Evolutionary conservation across 2,329 filamentous ascomycete genomes (phyloP).

Genomic region (Scytalidium sp.): DNA sequence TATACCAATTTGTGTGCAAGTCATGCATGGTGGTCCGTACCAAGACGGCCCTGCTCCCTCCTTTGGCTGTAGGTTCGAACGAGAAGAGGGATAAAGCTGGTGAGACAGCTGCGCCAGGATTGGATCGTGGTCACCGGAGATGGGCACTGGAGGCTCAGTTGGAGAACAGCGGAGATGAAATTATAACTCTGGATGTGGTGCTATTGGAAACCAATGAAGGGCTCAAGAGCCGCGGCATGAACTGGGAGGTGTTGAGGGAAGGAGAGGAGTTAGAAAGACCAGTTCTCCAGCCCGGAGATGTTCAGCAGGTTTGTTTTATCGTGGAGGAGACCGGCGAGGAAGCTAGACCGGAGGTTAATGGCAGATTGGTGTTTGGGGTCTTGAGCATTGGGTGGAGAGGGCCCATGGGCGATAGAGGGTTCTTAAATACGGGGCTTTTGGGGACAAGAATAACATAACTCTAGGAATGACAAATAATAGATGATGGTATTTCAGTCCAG

Average conservation of each 20-base stretch:
- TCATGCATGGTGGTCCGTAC: constrained; percentile 86
- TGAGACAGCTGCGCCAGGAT: neutral
- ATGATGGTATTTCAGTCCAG: no score
- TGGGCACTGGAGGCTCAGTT: constrained; percentile 92
- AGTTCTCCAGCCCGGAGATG: constrained; percentile 59
- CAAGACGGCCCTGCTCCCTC: constrained; percentile 63
- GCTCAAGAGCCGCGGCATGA: constrained; percentile 51
- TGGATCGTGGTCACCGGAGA: constrained; percentile 18
- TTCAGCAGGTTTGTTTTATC: constrained; percentile 65
- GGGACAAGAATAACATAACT: constrained; percentile 42
- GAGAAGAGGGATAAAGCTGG: constrained; percentile 3
- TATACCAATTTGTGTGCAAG: constrained; percentile 96
- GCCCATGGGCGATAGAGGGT: constrained; percentile 85
- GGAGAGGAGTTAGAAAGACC: constrained; percentile 47
- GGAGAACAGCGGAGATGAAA: constrained; percentile 86
- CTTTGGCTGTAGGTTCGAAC: constrained; percentile 16
- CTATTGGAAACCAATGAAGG: constrained; percentile 51
- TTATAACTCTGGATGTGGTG: constrained; percentile 72
- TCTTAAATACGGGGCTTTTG: constrained; percentile 81
- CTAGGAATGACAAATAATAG: no score
- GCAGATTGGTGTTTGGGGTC: constrained; percentile 70
- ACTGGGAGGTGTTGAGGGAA: constrained; percentile 45
- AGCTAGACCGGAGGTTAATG: constrained; percentile 44
- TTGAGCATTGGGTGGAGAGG: constrained; percentile 85
- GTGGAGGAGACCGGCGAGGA: constrained; percentile 38